Evolutionary conservation across 1,284 basidiomycete species (phyloP), one percentile per base, ranked within the genome.

Genomic region (Somion occarium): DNA sequence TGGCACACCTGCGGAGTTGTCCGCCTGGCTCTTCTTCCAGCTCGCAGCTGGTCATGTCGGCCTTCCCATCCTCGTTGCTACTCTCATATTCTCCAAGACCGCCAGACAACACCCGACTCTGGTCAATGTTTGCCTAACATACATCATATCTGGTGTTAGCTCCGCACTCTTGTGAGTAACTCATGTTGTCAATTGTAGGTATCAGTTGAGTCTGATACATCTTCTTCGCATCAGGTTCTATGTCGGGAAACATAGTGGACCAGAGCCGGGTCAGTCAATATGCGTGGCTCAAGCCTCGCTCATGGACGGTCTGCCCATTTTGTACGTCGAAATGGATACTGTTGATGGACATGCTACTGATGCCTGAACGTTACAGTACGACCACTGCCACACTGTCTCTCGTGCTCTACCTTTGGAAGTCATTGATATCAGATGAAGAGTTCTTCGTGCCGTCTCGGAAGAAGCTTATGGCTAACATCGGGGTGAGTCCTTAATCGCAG

Each of bases 91-190:
- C 48, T 68, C 71, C 44, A 73, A 69, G 52, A 67, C 68, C 30
- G 62, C 74, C 22, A 55, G 59, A 19, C 72, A 73, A 53, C 75
- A 75, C 56, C 71, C 75, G 0, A 73, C 73, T 2, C 63, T 81
- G 53, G 64, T 80, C 56, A 82, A 78, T 54, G 72, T 82, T 45
- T 82, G 78, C 56, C 58, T 73, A 42, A 73, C 74, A 38, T 82
- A 79, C 76, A 70, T 67, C 12, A 37, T 64, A 4, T 51, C 63
- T 2, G 63, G 62, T 4, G 52, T 67, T 23, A 53, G 54, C 19
- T 75, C 48, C 50, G 80, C 53, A 68, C 73, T 66, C 69, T 74
- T 48, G 63, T 80, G 55, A 62, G 67, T 59, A 12, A 9, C 12
- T n/a, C n/a, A n/a, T 26, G 22, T 18, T 66, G 30, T 69, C 69